Percentiles rank a stretch among this genome's conserved stretches.
Evolutionary conservation across 2,329 filamentous ascomycete genomes (phyloP).

Genomic region (Coniochaeta sp.): DNA sequence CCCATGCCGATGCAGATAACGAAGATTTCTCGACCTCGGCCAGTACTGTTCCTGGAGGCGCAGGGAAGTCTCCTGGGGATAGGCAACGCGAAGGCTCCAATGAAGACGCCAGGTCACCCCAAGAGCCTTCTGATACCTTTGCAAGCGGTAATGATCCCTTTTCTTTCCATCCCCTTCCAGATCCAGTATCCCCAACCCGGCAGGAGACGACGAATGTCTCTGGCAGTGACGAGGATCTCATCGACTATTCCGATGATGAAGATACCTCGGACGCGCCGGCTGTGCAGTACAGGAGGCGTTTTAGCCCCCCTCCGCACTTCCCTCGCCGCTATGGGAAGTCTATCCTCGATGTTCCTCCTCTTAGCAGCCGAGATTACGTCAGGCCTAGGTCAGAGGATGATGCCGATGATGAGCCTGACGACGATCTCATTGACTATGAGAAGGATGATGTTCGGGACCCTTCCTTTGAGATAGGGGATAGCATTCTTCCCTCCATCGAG

Average conservation of each 20-base stretch:
- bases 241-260: constrained; percentile 25
- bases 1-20: background rate
- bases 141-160: constrained; percentile 1
- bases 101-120: background rate
- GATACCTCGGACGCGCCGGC: background rate
- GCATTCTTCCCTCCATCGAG: background rate
- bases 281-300: background rate
- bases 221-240: constrained; percentile 12
- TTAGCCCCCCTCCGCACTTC: background rate
- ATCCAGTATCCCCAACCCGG: background rate
- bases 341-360: background rate
- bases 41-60: background rate
- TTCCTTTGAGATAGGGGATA: background rate
- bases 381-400: background rate
- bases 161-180: background rate
- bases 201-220: background rate
- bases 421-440: background rate
- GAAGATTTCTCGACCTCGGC: background rate
- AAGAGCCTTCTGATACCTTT: background rate
- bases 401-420: background rate
- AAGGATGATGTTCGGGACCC: background rate
- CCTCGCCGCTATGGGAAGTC: background rate
- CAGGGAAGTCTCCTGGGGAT: background rate
- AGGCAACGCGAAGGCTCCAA: background rate
- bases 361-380: background rate